A percentile compares a stretch with the other conserved stretches of the same genome.
Conservation (phyloP, 2,329 filamentous ascomycete species). For the Alternaria brassicae region DNA sequence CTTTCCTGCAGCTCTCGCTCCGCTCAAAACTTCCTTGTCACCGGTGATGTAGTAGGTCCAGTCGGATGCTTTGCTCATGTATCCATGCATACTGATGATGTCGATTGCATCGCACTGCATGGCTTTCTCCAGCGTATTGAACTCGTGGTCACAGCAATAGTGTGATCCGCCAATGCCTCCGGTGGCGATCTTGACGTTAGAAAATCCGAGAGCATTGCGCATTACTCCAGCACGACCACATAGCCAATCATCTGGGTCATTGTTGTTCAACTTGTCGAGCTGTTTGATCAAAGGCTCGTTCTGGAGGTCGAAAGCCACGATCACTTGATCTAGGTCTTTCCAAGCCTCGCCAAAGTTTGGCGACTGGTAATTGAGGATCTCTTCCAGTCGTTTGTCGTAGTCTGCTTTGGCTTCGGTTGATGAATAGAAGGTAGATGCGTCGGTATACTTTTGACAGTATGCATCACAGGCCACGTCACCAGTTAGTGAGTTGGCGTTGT, state of each 20-base stretch:
- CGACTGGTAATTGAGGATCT: slow-evolving; percentile 1
- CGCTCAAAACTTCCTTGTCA: not conserved
- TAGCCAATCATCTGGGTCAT: not conserved
- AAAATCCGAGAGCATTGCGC: not conserved
- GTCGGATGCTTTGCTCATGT: not conserved
- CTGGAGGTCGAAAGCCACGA: not conserved
- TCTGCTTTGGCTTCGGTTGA: slow-evolving; percentile 5
- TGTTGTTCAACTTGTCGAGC: not conserved
- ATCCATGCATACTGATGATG: not conserved
- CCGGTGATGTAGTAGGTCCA: slow-evolving; percentile 1
- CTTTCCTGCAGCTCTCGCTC: not conserved
- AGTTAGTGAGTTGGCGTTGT: not conserved
- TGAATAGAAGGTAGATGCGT: not conserved
- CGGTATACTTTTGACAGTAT: not conserved
- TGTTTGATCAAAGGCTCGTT: not conserved
- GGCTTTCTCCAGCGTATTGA: not conserved
- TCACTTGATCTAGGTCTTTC: not conserved
- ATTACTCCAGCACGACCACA: not conserved
- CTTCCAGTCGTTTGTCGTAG: not conserved
- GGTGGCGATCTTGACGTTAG: not conserved
- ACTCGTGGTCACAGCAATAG: not conserved
- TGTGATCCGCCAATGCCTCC: not conserved
- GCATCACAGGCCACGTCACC: not conserved
- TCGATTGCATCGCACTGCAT: not conserved
- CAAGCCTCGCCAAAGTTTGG: not conserved